A percentile compares a stretch with the other conserved stretches of the same genome.
phyloP scores from a whole-genome alignment of 768 basidiomycete genomes.

The Boletus speciosus region DNA sequence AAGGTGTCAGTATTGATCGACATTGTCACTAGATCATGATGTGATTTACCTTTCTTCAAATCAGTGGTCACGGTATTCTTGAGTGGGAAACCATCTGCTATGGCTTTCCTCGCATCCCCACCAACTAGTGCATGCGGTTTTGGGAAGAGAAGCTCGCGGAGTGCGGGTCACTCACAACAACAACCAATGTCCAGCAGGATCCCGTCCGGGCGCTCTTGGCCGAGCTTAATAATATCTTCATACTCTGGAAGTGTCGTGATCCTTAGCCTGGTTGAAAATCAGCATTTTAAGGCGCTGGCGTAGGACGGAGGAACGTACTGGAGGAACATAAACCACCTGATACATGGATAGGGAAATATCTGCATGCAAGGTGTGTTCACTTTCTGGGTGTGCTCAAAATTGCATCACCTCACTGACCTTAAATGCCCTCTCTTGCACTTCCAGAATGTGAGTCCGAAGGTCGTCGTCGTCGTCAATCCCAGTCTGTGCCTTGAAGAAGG shows the following conservation, averaged over 20 bases:
- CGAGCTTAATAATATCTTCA: slow-evolving; percentile 32
- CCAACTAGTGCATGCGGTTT: slow-evolving; percentile 13
- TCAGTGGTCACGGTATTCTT: slow-evolving; percentile 39
- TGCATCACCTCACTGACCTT: slow-evolving; percentile 13
- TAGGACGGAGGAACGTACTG: slow-evolving; percentile 4
- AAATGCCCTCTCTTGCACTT: slow-evolving; percentile 30
- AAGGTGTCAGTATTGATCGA: background rate
- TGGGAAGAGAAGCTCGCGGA: background rate
- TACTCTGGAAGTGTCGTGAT: slow-evolving; percentile 18
- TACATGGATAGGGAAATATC: slow-evolving; percentile 30
- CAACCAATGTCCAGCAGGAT: slow-evolving; percentile 46
- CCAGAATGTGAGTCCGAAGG: slow-evolving; percentile 30
- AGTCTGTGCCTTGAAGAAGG: slow-evolving; percentile 29
- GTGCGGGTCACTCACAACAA: slow-evolving; percentile 34
- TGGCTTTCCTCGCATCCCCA: slow-evolving; percentile 38
- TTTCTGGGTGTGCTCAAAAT: background rate
- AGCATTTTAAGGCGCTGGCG: background rate
- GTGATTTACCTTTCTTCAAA: slow-evolving; percentile 32
- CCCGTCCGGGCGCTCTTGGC: slow-evolving; percentile 32
- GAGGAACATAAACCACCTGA: slow-evolving; percentile 24
- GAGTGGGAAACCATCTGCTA: slow-evolving; percentile 42
- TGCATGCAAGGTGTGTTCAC: background rate
- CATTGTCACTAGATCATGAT: background rate
- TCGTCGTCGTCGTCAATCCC: slow-evolving; percentile 27
- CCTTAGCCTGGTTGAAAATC: slow-evolving; percentile 4